Conservation (phyloP, 768 basidiomycete species). For the Suillus ampliporus region DNA sequence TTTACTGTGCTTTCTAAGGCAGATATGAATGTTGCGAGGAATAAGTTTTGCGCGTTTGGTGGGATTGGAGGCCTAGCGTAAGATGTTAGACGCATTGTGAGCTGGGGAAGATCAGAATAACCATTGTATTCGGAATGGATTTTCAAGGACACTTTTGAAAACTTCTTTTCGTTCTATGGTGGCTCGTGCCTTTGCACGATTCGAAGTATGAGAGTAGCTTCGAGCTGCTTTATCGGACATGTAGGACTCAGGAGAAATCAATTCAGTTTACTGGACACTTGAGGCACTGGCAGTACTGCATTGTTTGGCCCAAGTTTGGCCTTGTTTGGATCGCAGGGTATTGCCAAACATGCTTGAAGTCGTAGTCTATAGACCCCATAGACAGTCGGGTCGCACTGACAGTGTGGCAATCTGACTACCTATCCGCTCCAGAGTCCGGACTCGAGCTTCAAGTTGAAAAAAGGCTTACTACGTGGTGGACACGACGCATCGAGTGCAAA, state of each 20-base stretch:
- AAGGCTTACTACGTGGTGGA: slow-evolving; percentile 47
- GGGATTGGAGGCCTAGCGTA: slow-evolving; percentile 55
- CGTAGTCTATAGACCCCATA: too few relatives aligned
- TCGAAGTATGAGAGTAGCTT: slow-evolving; percentile 62
- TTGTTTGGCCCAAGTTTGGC: not conserved
- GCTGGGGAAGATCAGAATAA: slow-evolving; percentile 13
- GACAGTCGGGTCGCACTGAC: too few relatives aligned
- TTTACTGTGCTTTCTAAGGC: slow-evolving; percentile 48
- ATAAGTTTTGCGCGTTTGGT: slow-evolving; percentile 61
- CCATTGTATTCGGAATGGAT: slow-evolving; percentile 55
- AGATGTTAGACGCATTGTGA: slow-evolving; percentile 8
- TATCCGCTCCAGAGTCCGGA: not conserved
- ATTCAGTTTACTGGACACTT: too few relatives aligned
- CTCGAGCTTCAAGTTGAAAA: slow-evolving; percentile 42
- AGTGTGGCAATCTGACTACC: too few relatives aligned
- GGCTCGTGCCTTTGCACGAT: slow-evolving; percentile 58
- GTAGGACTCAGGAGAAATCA: not conserved
- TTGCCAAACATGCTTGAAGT: not conserved
- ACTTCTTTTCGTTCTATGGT: slow-evolving; percentile 57
- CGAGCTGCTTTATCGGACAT: slow-evolving; percentile 60
- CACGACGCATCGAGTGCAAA: slow-evolving; percentile 56
- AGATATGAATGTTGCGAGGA: slow-evolving; percentile 53
- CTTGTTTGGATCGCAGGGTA: not conserved
- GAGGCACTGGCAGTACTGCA: too few relatives aligned
- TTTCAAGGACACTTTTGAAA: slow-evolving; percentile 65